Evolutionary conservation across 2,329 filamentous ascomycete species (phyloP).

Genomic region (Chaetothyriales sp.): DNA sequence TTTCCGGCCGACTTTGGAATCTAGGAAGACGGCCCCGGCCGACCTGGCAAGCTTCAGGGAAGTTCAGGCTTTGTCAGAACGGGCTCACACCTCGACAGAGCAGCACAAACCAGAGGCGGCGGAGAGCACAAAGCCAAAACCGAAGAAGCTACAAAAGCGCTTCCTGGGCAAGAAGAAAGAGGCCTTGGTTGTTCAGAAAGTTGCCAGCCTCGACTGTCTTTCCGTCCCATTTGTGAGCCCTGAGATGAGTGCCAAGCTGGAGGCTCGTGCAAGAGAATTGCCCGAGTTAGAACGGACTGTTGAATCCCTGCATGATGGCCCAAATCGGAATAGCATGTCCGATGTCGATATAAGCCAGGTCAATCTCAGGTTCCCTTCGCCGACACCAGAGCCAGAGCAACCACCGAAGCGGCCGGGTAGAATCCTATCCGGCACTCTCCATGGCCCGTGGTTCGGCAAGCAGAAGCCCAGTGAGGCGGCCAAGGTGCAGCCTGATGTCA

Average conservation of each 20-base stretch:
- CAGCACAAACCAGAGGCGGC: not conserved
- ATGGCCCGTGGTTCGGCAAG: constrained; percentile 11
- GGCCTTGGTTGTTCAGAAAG: constrained; percentile 7
- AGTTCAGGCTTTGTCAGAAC: not conserved
- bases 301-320: constrained; percentile 3
- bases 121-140: constrained; percentile 8
- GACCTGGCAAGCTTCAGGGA: not conserved
- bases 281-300: constrained; percentile 15
- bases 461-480: constrained; percentile 7
- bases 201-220: constrained; percentile 8
- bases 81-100: not conserved
- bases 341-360: constrained; percentile 6
- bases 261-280: constrained; percentile 11
- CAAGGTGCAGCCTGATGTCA: not conserved
- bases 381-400: constrained; percentile 11
- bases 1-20: constrained; percentile 6
- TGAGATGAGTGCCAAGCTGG: constrained; percentile 12
- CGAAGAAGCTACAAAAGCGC: constrained; percentile 14
- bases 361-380: constrained; percentile 9
- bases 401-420: constrained; percentile 1
- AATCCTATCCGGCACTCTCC: constrained; percentile 9
- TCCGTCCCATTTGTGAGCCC: constrained; percentile 10
- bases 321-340: constrained; percentile 6
- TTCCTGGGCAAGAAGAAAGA: not conserved
- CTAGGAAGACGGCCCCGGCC: constrained; percentile 4